These are phyloP conservation scores for Scheffersomyces lignosus DNA, from an alignment of 805 yeast genomes.

Conservation along the genomic window DNA sequence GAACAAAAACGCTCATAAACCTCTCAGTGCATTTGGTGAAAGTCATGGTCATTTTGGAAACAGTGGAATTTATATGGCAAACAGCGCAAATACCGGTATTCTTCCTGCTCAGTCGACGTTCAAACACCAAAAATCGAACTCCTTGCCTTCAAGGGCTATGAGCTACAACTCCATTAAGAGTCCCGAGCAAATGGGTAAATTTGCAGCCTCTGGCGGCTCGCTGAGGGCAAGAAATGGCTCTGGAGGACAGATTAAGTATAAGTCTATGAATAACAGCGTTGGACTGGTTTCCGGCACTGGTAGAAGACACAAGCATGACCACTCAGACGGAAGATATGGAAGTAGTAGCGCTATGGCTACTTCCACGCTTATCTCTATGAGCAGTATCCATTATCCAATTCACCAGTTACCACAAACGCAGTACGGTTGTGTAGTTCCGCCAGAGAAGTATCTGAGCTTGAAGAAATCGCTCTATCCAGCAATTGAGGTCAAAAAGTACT, in stretches of 20 bases:
- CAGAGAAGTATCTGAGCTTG: slow-evolving; percentile 1
- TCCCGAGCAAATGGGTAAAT: no score
- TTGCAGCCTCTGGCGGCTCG: background rate
- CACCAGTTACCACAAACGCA: slow-evolving; percentile 3
- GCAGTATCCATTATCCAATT: slow-evolving; percentile 10
- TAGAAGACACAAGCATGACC: background rate
- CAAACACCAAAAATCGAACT: background rate
- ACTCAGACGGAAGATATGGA: no score
- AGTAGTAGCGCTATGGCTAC: background rate
- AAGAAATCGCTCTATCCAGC: slow-evolving; percentile 4
- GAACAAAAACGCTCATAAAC: no score
- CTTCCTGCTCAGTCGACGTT: background rate
- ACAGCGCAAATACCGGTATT: no score
- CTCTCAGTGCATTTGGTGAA: no score
- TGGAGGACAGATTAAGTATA: background rate
- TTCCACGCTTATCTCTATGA: slow-evolving; percentile 5
- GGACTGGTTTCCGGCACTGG: background rate
- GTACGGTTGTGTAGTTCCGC: no score
- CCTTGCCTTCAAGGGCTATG: background rate
- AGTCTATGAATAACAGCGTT: background rate
- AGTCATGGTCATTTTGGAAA: no score
- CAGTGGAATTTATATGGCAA: no score
- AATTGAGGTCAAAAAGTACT: slow-evolving; percentile 49
- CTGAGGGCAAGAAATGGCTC: background rate
- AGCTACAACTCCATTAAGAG: no score